Evolutionary conservation across 192 early-diverging fungal genomes (phyloP).

Genomic region (Mortierella claussenii): DNA sequence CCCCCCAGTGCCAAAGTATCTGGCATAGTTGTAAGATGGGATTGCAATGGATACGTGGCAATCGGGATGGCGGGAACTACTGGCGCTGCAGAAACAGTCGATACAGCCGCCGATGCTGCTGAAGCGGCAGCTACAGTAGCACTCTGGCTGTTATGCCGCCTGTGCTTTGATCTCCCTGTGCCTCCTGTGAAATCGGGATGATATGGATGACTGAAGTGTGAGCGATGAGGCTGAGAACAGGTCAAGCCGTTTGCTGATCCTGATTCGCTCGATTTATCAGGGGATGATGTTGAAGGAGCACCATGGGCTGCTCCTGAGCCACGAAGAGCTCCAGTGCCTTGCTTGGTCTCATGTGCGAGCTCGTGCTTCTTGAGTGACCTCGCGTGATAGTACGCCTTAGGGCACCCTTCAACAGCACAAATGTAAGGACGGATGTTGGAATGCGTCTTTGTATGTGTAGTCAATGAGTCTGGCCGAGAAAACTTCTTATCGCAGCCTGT

Average conservation of each 20-base stretch:
- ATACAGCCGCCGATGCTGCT: background rate
- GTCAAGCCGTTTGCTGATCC: background rate
- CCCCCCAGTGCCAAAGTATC: background rate
- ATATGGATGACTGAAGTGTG: constrained; percentile 42
- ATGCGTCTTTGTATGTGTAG: constrained; percentile 66
- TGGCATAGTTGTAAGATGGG: background rate
- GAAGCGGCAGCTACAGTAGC: constrained; percentile 3
- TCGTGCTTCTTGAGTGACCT: constrained; percentile 73
- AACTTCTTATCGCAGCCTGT: constrained; percentile 59
- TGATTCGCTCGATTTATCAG: constrained; percentile 5
- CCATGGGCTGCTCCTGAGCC: constrained; percentile 28
- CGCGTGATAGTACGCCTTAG: constrained; percentile 71
- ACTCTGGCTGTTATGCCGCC: constrained; percentile 40
- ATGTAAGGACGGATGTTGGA: constrained; percentile 66
- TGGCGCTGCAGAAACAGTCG: background rate
- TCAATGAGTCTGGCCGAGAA: constrained; percentile 60
- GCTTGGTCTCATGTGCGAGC: constrained; percentile 56
- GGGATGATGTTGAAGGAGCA: background rate
- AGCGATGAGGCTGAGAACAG: constrained; percentile 7
- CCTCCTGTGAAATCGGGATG: constrained; percentile 25
- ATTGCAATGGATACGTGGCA: background rate
- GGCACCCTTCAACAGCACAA: constrained; percentile 61
- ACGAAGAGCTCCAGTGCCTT: constrained; percentile 8
- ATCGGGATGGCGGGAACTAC: background rate
- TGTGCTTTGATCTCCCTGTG: constrained; percentile 25